Conservation (phyloP, 2,329 filamentous ascomycete species). For the Alternaria novae-zelandiae region DNA sequence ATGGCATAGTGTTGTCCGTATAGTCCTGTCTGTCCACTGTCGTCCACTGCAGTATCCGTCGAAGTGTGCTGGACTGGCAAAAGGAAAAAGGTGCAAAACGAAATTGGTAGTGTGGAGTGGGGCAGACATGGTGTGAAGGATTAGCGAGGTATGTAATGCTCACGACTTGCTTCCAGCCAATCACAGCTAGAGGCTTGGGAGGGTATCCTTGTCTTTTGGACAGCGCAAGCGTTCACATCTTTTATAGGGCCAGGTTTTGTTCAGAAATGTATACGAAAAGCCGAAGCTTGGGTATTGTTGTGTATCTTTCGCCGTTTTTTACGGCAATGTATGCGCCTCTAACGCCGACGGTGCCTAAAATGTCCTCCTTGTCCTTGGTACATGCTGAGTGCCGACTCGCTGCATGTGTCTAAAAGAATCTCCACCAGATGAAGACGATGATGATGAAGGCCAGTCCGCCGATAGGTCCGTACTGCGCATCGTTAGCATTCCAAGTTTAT, state of each 20-base stretch:
- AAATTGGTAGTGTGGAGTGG: slow-evolving; percentile 11
- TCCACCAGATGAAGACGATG: slow-evolving; percentile 86
- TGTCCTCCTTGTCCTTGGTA: not conserved
- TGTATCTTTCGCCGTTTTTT: slow-evolving; percentile 5
- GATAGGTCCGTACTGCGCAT: slow-evolving; percentile 79
- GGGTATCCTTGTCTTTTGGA: not conserved
- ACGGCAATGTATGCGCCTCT: slow-evolving; percentile 3
- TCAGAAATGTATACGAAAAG: slow-evolving; percentile 9
- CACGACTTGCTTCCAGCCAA: not conserved
- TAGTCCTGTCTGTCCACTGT: not conserved
- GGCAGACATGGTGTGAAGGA: slow-evolving; percentile 2
- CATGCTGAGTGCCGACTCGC: not conserved
- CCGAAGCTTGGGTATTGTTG: slow-evolving; percentile 26
- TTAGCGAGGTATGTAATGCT: slow-evolving; percentile 10
- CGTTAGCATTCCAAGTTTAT: slow-evolving; percentile 18
- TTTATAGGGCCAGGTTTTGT: no score
- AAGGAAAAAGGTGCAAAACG: not conserved
- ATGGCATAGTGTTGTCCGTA: not conserved
- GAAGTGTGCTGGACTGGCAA: not conserved
- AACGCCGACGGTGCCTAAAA: slow-evolving; percentile 11
- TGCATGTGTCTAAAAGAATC: slow-evolving; percentile 72
- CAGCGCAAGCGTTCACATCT: not conserved
- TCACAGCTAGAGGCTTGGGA: not conserved
- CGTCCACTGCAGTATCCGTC: not conserved
- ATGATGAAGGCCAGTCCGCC: slow-evolving; percentile 82